Base-by-base conservation (phyloP, 495 filamentous ascomycete genomes). In the Penicillium mononematosum region DNA sequence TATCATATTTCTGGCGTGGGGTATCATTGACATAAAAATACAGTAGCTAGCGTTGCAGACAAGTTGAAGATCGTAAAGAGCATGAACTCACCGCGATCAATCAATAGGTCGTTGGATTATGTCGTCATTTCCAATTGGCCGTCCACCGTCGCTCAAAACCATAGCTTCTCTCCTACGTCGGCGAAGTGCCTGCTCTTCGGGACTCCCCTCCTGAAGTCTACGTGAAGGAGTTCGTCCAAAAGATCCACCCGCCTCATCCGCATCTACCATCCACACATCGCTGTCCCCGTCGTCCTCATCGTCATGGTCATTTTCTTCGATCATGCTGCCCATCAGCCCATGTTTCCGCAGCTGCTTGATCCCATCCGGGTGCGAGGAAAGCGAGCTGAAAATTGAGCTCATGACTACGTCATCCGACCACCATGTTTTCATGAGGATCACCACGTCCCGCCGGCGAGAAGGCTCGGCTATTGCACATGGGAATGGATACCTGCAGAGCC, bases 161-260 rank as follows among this genome's bases (percentile, higher is more conserved):
- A 82, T 81, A 14, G 81, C 81, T 70, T 83, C 81, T 62, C 81
- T 72, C 58, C 79, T 73, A 12, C 77, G 70, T 42, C 80, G 66
- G 10, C 80, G 64, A 50, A 81, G 64, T 17, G 74, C 73, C 60
- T 80, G 80, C 48, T 83, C 80, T 58, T 80, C 76, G 1, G 62
- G 55, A 46, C 71, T 83, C 29, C 79, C 74, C 36, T 81, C 75
- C 32, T 64, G 72, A 4, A 71, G 56, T 34, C 78, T 66, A 47
- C 71, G 66, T n/a, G 74, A 69, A 7, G 70, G 55, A 36, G 58
- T 44, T 52, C 58, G 61, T 11, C 58, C 63, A 17, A 47, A 52
- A 3, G 64, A 58, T 0, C 77, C 75, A 19, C 74, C 76, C 4
- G 76, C 78, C 24, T 78, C 74, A 39, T 79, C 75, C 2, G 72